Evolutionary conservation across 2,329 filamentous ascomycete genomes (phyloP).

Genomic region (Pseudopyricularia javanii): DNA sequence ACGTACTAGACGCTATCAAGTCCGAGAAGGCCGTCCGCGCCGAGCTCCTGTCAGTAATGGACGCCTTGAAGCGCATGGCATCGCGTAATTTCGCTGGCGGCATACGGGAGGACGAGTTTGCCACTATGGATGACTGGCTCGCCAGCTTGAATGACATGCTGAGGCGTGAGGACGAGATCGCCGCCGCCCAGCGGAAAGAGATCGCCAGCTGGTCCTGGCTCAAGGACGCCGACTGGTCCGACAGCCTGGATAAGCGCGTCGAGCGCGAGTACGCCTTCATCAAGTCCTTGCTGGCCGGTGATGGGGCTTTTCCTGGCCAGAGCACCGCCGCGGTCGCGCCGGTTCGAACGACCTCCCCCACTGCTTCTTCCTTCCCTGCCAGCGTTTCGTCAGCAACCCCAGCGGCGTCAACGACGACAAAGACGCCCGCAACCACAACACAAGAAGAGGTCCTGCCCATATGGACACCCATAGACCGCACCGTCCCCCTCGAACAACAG

Average conservation of each 20-base stretch:
- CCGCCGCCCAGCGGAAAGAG: constrained; percentile 59
- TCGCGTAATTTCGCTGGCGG: constrained; percentile 76
- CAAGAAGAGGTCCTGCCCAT: constrained; percentile 39
- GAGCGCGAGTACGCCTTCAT: constrained; percentile 77
- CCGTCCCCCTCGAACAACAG: constrained; percentile 11
- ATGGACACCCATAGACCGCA: constrained; percentile 48
- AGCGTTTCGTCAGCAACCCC: constrained; percentile 3
- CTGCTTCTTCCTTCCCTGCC: constrained; percentile 2
- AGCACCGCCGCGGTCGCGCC: background rate
- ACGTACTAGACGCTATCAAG: constrained; percentile 75
- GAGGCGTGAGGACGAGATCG: constrained; percentile 62
- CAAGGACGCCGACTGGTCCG: constrained; percentile 59
- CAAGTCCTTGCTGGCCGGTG: constrained; percentile 44
- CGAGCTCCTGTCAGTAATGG: constrained; percentile 76
- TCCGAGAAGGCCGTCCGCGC: constrained; percentile 74
- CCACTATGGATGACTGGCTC: constrained; percentile 70
- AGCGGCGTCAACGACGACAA: constrained; percentile 1
- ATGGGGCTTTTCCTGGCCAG: background rate
- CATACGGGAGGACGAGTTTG: constrained; percentile 64
- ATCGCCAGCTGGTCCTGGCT: constrained; percentile 72
- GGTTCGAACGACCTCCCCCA: constrained; percentile 7
- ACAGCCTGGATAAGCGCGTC: constrained; percentile 41
- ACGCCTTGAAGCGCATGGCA: constrained; percentile 85
- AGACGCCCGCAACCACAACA: background rate
- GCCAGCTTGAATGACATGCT: constrained; percentile 66